phyloP scores from a whole-genome alignment of 192 early-diverging fungal species.

The Entomortierella lignicola region DNA sequence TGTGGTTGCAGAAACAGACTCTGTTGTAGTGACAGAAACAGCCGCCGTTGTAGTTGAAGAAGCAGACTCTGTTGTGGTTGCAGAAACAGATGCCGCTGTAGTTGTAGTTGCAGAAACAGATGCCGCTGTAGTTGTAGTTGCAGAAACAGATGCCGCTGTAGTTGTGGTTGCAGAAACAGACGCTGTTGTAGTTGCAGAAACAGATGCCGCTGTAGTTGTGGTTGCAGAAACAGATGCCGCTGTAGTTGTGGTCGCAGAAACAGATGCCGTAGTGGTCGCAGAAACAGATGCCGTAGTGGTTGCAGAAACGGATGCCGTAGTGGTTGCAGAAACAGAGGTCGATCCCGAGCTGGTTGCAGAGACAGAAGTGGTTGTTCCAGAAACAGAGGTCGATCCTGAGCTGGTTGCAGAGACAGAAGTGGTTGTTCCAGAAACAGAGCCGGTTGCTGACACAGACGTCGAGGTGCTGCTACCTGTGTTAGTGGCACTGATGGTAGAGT shows the following conservation, averaged over 20 bases:
- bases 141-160: background rate
- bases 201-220: background rate
- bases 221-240: background rate
- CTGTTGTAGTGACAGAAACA: constrained; percentile 5
- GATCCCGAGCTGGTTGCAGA: too few species aligned
- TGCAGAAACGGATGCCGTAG: too few species aligned
- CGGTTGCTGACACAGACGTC: background rate
- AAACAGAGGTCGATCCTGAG: too few species aligned
- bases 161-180: too few species aligned
- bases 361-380: too few species aligned
- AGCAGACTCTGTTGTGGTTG: too few species aligned
- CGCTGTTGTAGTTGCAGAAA: background rate
- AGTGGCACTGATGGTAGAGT: background rate
- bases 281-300: too few species aligned
- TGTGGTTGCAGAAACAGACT: constrained; percentile 19
- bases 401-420: constrained; percentile 5
- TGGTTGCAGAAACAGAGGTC: too few species aligned
- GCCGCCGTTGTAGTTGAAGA: background rate
- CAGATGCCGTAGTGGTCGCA: background rate
- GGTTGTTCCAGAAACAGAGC: background rate
- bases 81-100: background rate
- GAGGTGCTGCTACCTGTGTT: too few species aligned
- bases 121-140: background rate
- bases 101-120: background rate
- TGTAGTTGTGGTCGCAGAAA: background rate